These are phyloP conservation scores for Penicillium italicum DNA, from an alignment of 2,329 filamentous ascomycete species.

Conservation along the genomic window DNA sequence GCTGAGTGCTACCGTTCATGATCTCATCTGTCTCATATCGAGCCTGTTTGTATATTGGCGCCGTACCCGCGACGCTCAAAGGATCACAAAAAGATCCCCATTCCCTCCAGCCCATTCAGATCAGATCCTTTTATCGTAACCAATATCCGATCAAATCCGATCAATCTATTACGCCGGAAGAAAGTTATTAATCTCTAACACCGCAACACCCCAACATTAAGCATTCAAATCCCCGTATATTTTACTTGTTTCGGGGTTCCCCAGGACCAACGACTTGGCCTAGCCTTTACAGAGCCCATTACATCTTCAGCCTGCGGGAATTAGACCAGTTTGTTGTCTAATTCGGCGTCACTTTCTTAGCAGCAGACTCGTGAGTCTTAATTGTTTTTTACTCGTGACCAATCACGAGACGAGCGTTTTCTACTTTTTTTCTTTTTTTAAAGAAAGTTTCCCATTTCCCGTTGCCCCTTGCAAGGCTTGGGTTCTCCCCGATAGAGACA, in stretches of 20 bases:
- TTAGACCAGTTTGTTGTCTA: constrained; percentile 6
- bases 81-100: constrained; percentile 17
- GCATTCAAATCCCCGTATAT: neutral
- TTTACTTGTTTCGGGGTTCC: constrained; percentile 1
- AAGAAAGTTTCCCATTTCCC: neutral
- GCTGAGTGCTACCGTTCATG: constrained; percentile 10
- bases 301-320: constrained; percentile 6
- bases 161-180: neutral
- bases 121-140: constrained; percentile 2
- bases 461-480: constrained; percentile 1
- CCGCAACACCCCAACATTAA: neutral
- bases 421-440: neutral
- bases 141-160: neutral
- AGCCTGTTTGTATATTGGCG: constrained; percentile 11
- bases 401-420: constrained; percentile 19
- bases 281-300: constrained; percentile 1
- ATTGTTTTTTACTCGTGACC: constrained; percentile 14
- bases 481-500: neutral
- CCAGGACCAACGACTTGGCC: neutral
- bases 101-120: constrained; percentile 10
- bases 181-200: neutral
- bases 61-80: constrained; percentile 19
- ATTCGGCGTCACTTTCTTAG: constrained; percentile 9
- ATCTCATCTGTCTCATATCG: constrained; percentile 15
- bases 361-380: constrained; percentile 8